Conservation (phyloP, 1,284 basidiomycete genomes). For the Puccinia hordei region DNA sequence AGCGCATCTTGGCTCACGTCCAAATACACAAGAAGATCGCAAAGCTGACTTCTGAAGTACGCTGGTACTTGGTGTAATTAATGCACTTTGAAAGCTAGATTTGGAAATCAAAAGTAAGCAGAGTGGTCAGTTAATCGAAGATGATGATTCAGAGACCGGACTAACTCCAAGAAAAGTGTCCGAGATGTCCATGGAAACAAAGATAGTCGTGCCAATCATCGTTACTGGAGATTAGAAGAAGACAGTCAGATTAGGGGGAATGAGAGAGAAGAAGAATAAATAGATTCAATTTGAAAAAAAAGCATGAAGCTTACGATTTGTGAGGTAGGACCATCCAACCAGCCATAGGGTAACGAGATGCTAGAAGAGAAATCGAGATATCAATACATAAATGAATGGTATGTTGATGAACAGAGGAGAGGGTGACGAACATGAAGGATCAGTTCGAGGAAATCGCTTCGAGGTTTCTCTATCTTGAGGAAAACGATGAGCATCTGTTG, state of each 20-base stretch:
- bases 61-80: constrained; percentile 72
- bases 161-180: constrained; percentile 82
- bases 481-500: constrained; percentile 88
- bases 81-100: constrained; percentile 77
- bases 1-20: constrained; percentile 67
- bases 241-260: neutral
- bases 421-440: constrained; percentile 64
- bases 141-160: constrained; percentile 48
- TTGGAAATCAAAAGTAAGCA: constrained; percentile 3
- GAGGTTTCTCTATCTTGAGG: constrained; percentile 83
- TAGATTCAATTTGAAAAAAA: neutral
- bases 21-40: constrained; percentile 72
- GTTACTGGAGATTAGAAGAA: constrained; percentile 69
- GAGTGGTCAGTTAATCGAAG: neutral
- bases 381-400: neutral
- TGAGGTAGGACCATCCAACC: constrained; percentile 67
- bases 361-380: constrained; percentile 61
- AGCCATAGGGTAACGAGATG: constrained; percentile 96
- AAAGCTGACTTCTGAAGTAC: constrained; percentile 70
- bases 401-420: neutral
- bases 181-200: constrained; percentile 94
- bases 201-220: constrained; percentile 86
- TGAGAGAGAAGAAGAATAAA: constrained; percentile 17
- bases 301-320: constrained; percentile 21
- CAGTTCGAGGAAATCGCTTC: constrained; percentile 86